Conservation (phyloP, 2,329 filamentous ascomycete genomes). For the Massarina eburnea region DNA sequence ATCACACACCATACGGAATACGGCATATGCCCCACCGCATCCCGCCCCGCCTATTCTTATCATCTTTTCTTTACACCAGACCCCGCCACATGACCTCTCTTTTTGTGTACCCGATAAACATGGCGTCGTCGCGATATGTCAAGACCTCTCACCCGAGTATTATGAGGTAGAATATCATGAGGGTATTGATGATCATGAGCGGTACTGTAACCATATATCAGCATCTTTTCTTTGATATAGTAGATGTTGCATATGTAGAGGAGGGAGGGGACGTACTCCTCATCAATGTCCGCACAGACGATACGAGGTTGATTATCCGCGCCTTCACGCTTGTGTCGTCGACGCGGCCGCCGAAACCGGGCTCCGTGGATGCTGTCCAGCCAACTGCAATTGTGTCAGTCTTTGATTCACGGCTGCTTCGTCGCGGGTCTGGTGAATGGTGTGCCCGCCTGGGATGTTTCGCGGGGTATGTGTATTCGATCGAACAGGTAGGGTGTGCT, state of each 20-base stretch:
- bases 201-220: conserved; percentile 30
- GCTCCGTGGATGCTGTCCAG: conserved; percentile 71
- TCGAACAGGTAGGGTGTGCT: background rate
- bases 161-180: conserved; percentile 42
- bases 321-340: conserved; percentile 80
- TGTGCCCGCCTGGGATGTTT: background rate
- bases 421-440: background rate
- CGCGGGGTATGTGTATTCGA: background rate
- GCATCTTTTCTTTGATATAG: background rate
- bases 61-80: too few species aligned
- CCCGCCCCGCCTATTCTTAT: too few species aligned
- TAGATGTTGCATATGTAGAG: background rate
- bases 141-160: conserved; percentile 41
- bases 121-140: too few species aligned
- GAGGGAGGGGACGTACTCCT: conserved; percentile 68
- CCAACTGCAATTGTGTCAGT: conserved; percentile 63
- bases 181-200: conserved; percentile 43
- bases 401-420: background rate
- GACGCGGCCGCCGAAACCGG: conserved; percentile 71
- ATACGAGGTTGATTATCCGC: conserved; percentile 86
- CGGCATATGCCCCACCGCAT: too few species aligned
- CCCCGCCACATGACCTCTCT: too few species aligned
- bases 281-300: conserved; percentile 88
- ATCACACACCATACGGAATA: too few species aligned
- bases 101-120: too few species aligned